Conservation (phyloP, 1,139 yeast species). For the Hansenula sp. region DNA sequence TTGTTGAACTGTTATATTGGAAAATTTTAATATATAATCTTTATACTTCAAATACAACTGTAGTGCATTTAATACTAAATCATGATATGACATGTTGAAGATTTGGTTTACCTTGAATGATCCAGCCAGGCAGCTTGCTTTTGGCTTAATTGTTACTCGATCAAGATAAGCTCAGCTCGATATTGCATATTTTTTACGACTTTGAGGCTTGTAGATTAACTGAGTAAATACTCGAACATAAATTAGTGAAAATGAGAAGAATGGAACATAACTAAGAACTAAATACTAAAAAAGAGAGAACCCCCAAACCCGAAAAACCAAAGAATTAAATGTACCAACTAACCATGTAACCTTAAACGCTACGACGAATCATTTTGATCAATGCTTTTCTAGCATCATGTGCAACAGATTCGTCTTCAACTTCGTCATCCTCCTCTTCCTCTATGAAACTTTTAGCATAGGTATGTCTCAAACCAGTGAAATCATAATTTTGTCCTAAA, state of each 20-base stretch:
- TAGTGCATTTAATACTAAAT: neutral
- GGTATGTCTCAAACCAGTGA: conserved; percentile 4
- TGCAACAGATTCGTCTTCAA: conserved; percentile 7
- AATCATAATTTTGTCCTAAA: conserved; percentile 11
- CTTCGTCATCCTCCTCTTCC: neutral
- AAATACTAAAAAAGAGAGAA: neutral
- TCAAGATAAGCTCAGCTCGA: no score
- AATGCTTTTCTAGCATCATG: conserved; percentile 25
- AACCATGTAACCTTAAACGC: conserved; percentile 10
- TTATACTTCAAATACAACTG: neutral
- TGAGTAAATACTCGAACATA: no score
- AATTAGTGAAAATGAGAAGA: neutral
- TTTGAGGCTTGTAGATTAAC: no score
- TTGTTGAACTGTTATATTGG: conserved; percentile 3
- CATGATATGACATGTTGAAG: no score
- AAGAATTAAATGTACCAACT: neutral
- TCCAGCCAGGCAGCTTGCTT: no score
- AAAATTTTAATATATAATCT: neutral
- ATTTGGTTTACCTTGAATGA: no score
- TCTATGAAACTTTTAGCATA: conserved; percentile 5
- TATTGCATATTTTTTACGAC: no score
- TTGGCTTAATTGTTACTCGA: no score
- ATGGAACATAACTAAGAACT: neutral
- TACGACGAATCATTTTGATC: conserved; percentile 23
- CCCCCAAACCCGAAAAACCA: neutral